Percentiles rank a stretch among this genome's conserved stretches.
Conservation (phyloP, 2,329 filamentous ascomycete genomes). For the Stylonectria norvegica region DNA sequence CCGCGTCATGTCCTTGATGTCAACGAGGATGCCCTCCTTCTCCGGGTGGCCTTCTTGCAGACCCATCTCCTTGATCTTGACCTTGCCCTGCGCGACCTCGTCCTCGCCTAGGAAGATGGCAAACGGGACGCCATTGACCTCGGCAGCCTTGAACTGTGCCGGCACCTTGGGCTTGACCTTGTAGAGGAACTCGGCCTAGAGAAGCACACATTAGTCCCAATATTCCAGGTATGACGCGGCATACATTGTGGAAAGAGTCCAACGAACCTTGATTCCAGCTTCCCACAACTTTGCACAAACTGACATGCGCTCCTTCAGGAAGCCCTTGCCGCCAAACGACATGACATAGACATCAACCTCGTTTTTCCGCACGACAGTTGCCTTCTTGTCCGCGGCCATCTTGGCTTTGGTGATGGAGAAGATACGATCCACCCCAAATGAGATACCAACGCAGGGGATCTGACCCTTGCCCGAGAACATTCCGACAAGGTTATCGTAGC, state of each 20-base stretch:
- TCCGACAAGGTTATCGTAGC: slow-evolving; percentile 89
- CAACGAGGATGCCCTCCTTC: slow-evolving; percentile 79
- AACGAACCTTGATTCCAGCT: slow-evolving; percentile 72
- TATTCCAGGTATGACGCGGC: neutral
- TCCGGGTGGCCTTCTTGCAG: slow-evolving; percentile 79
- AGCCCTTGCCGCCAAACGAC: slow-evolving; percentile 86
- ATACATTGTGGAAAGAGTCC: neutral
- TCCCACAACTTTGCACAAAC: slow-evolving; percentile 77
- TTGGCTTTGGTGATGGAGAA: slow-evolving; percentile 83
- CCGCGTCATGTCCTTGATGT: slow-evolving; percentile 57
- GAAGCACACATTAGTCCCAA: slow-evolving; percentile 20
- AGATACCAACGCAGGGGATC: slow-evolving; percentile 66
- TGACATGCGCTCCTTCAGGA: slow-evolving; percentile 79
- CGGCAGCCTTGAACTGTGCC: slow-evolving; percentile 88
- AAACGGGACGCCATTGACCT: slow-evolving; percentile 74
- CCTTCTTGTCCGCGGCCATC: slow-evolving; percentile 61
- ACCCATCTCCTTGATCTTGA: slow-evolving; percentile 78
- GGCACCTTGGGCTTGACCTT: slow-evolving; percentile 89
- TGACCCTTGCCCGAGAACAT: slow-evolving; percentile 87
- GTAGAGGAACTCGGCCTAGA: slow-evolving; percentile 75
- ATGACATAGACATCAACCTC: slow-evolving; percentile 92
- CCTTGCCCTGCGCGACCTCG: slow-evolving; percentile 76
- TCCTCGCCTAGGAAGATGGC: slow-evolving; percentile 89
- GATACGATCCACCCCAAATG: slow-evolving; percentile 93
- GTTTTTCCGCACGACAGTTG: slow-evolving; percentile 44